phyloP scores from a whole-genome alignment of 176 grass and related monocot species.

The Carex myosuroides region DNA sequence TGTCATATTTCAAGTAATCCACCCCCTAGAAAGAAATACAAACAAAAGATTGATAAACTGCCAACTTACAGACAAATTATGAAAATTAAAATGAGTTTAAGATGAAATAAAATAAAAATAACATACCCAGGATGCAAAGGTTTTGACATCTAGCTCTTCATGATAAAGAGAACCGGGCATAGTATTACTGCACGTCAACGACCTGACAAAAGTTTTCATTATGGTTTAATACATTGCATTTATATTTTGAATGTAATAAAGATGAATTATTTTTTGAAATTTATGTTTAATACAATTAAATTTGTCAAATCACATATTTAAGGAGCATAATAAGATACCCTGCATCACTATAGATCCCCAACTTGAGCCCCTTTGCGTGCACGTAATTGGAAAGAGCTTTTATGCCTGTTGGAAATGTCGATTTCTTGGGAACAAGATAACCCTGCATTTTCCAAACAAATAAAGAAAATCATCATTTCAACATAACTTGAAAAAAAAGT shows the following conservation, averaged over 20 bases:
- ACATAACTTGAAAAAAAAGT: no score
- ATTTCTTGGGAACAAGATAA: constrained; percentile 50
- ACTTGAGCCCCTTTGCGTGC: constrained; percentile 69
- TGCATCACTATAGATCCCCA: constrained; percentile 88
- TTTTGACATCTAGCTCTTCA: constrained; percentile 87
- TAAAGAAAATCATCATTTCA: no score
- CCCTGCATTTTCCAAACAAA: constrained; percentile 32
- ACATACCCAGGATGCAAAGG: constrained; percentile 71
- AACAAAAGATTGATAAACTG: not conserved
- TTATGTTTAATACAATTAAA: not conserved
- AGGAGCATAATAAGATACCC: constrained; percentile 44
- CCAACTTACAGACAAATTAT: not conserved
- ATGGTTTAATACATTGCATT: constrained; percentile 1
- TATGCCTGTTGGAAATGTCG: constrained; percentile 73
- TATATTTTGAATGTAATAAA: not conserved
- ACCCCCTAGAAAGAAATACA: constrained; percentile 38
- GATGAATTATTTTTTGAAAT: not conserved
- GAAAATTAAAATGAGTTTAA: not conserved
- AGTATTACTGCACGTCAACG: constrained; percentile 52
- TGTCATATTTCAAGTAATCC: constrained; percentile 96
- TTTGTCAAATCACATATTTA: constrained; percentile 15
- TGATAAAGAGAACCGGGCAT: constrained; percentile 88
- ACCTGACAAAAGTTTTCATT: constrained; percentile 27
- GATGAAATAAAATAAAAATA: not conserved
- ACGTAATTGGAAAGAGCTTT: constrained; percentile 84